These are phyloP conservation scores for Pseudogymnoascus sp. DNA, from an alignment of 2,329 filamentous ascomycete species.

Conservation along the genomic window DNA sequence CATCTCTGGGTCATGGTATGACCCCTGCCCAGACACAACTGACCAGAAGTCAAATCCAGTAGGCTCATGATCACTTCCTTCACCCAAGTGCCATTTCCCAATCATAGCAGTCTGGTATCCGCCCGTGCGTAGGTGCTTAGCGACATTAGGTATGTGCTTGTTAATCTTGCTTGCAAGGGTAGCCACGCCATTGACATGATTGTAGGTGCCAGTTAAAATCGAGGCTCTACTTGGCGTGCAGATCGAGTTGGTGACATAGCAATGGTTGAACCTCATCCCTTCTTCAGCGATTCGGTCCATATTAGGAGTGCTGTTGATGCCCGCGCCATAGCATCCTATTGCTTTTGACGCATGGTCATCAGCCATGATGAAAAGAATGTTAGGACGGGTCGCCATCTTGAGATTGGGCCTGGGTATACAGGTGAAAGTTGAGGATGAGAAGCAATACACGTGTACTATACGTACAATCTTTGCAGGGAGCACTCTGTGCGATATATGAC, in stretches of 20 bases:
- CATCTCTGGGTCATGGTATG: conserved; percentile 43
- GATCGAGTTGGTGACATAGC: conserved; percentile 46
- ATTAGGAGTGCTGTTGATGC: conserved; percentile 44
- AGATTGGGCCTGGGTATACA: background rate
- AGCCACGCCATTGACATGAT: conserved; percentile 45
- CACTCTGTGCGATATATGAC: background rate
- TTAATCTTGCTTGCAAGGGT: conserved; percentile 42
- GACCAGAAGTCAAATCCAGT: conserved; percentile 44
- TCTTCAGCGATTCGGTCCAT: conserved; percentile 41
- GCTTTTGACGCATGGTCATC: conserved; percentile 46
- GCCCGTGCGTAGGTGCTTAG: conserved; percentile 38
- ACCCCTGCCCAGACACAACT: conserved; percentile 43
- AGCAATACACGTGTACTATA: background rate
- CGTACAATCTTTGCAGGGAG: background rate
- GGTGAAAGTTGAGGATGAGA: background rate
- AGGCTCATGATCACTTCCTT: conserved; percentile 37
- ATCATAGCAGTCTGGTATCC: conserved; percentile 45
- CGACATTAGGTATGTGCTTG: conserved; percentile 41
- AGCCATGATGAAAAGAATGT: conserved; percentile 46
- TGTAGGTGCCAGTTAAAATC: conserved; percentile 42
- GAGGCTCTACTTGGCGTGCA: conserved; percentile 44
- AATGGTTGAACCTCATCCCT: conserved; percentile 44
- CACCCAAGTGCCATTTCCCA: conserved; percentile 46
- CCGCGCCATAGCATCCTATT: conserved; percentile 40
- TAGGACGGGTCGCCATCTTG: conserved; percentile 20